These are phyloP conservation scores for Naegleria fowleri DNA, from an alignment of 208 protist genomes.

Conservation along the genomic window DNA sequence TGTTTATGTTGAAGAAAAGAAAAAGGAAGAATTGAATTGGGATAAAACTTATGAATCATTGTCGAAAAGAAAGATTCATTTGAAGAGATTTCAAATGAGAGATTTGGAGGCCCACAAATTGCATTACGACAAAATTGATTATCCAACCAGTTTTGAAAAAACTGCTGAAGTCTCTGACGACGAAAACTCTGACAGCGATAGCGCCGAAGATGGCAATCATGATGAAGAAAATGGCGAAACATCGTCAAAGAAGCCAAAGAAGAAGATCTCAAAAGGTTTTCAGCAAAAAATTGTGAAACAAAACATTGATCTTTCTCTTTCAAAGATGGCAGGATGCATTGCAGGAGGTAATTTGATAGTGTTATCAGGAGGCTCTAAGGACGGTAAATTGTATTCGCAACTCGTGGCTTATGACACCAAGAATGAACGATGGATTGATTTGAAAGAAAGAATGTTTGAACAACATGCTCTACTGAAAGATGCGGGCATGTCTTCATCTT, in stretches of 20 bases:
- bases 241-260: too few relatives aligned
- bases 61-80: background rate
- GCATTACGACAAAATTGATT: background rate
- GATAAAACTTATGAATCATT: background rate
- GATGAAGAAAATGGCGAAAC: too few relatives aligned
- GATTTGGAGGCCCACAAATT: background rate
- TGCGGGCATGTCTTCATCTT: background rate
- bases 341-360: background rate
- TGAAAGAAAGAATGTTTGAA: background rate
- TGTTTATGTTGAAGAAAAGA: background rate
- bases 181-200: background rate
- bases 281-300: background rate
- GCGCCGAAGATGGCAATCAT: background rate
- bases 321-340: background rate
- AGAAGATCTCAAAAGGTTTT: background rate
- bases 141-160: background rate
- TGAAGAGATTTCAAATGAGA: background rate
- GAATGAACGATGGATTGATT: background rate
- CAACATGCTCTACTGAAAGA: background rate
- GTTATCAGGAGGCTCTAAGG: background rate
- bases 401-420: background rate
- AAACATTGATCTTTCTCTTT: background rate
- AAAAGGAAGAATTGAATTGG: background rate
- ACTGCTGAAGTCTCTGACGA: background rate
- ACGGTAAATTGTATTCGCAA: background rate